Evolutionary conservation across 805 yeast genomes (phyloP).

Genomic region (Schwanniomyces pseudopolymorphus): DNA sequence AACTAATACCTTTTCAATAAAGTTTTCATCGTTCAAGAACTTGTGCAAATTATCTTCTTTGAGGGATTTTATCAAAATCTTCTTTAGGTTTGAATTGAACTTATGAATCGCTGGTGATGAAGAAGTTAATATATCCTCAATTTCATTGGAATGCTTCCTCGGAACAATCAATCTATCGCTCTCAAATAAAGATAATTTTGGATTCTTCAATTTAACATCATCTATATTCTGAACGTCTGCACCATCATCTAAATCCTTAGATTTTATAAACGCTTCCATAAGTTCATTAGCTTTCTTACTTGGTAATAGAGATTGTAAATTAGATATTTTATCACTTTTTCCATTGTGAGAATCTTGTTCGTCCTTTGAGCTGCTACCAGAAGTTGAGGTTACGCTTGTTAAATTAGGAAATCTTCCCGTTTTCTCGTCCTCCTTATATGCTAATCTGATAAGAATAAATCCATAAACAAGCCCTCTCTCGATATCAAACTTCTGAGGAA

Average conservation of each 20-base stretch:
- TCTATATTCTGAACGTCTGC: neutral
- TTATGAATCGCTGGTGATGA: constrained; percentile 32
- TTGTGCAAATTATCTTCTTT: constrained; percentile 14
- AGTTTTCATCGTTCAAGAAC: constrained; percentile 22
- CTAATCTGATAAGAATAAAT: constrained; percentile 55
- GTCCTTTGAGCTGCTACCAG: constrained; percentile 2
- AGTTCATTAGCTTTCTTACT: constrained; percentile 12
- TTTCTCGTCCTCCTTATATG: constrained; percentile 75
- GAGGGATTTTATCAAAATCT: constrained; percentile 23
- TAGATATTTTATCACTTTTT: constrained; percentile 5
- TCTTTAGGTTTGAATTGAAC: constrained; percentile 21
- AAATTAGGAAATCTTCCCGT: constrained; percentile 50
- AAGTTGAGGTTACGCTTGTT: constrained; percentile 7
- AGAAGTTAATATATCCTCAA: constrained; percentile 20
- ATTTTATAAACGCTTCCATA: constrained; percentile 33
- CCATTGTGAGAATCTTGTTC: constrained; percentile 4
- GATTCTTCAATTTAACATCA: constrained; percentile 9
- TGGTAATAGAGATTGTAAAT: constrained; percentile 4
- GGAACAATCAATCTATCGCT: constrained; percentile 8
- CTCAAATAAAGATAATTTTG: constrained; percentile 11
- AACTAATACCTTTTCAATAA: constrained; percentile 20
- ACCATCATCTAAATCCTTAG: constrained; percentile 22
- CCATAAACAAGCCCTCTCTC: constrained; percentile 26
- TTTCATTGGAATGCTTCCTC: neutral
- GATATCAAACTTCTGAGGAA: constrained; percentile 37